phyloP scores from a whole-genome alignment of 2,329 filamentous ascomycete genomes.

The Claviceps arundinis region DNA sequence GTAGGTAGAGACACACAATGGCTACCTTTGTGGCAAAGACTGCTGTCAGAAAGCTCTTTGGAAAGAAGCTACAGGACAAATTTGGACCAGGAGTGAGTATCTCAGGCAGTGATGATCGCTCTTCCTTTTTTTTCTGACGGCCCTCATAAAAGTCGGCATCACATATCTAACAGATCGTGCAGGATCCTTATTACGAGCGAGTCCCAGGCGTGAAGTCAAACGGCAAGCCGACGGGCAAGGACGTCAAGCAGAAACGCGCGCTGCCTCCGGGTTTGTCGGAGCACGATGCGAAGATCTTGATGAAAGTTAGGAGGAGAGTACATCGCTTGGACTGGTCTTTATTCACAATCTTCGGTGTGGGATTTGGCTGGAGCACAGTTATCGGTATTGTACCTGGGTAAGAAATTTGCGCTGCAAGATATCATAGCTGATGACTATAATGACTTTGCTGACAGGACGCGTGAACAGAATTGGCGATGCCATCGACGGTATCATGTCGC shows the following conservation, averaged over 20 bases:
- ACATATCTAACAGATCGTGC: constrained; percentile 13
- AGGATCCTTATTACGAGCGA: constrained; percentile 87
- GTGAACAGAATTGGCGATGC: constrained; percentile 56
- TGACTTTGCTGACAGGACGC: background rate
- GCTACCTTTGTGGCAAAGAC: constrained; percentile 38
- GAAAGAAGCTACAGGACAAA: constrained; percentile 42
- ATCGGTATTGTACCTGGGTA: constrained; percentile 74
- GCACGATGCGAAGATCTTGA: constrained; percentile 71
- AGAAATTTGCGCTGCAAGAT: constrained; percentile 24
- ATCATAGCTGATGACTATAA: background rate
- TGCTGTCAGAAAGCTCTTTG: constrained; percentile 42
- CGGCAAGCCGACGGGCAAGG: constrained; percentile 53
- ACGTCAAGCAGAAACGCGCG: constrained; percentile 75
- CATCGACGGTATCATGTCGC: constrained; percentile 58
- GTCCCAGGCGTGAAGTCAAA: constrained; percentile 60
- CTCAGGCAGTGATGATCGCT: background rate
- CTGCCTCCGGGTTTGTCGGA: constrained; percentile 70
- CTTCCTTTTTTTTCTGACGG: background rate
- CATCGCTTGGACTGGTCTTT: constrained; percentile 77
- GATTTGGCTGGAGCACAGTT: constrained; percentile 80
- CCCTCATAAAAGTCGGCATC: background rate
- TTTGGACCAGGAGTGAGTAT: constrained; percentile 40
- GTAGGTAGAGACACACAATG: constrained; percentile 25
- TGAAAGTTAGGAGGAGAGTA: constrained; percentile 71
- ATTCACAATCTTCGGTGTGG: constrained; percentile 67